A percentile compares a stretch with the other conserved stretches of the same genome.
Conservation (phyloP, 331 rosid genomes). For the Acacia concinna region DNA sequence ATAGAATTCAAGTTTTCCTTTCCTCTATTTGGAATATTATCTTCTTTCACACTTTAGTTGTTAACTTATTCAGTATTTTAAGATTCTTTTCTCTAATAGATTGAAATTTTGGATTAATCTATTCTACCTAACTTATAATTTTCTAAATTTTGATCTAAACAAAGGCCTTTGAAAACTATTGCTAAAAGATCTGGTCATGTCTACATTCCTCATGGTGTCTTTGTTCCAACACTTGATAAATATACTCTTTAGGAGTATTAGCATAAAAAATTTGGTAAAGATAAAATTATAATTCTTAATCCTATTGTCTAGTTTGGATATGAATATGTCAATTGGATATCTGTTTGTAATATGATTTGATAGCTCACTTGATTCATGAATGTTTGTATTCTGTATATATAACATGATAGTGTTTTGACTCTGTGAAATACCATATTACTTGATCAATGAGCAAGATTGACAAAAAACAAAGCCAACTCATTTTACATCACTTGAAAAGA, state of each 20-base stretch:
- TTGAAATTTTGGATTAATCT: background rate
- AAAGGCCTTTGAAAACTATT: conserved; percentile 99
- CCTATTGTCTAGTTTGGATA: background rate
- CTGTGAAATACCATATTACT: too few relatives aligned
- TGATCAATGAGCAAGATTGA: too few relatives aligned
- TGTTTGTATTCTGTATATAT: background rate
- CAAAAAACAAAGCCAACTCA: too few relatives aligned
- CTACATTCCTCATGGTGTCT: conserved; percentile 94
- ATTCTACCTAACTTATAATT: background rate
- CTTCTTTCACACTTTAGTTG: background rate
- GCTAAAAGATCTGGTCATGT: conserved; percentile 96
- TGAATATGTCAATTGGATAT: conserved; percentile 3
- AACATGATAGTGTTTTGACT: too few relatives aligned
- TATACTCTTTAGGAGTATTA: conserved; percentile 91
- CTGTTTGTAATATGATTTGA: background rate
- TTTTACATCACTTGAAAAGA: too few relatives aligned
- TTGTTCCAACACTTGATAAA: conserved; percentile 97
- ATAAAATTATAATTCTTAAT: background rate
- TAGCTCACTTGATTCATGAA: conserved; percentile 4
- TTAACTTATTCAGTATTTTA: background rate
- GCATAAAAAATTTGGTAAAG: conserved; percentile 79
- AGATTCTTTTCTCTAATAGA: background rate
- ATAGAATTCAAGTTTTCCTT: conserved; percentile 90
- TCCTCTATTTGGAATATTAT: conserved; percentile 13
- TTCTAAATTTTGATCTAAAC: conserved; percentile 18